Percentiles rank a stretch among this genome's conserved stretches.
phyloP scores from a whole-genome alignment of 345 rosid species.

The Eucalyptus cloeziana region DNA sequence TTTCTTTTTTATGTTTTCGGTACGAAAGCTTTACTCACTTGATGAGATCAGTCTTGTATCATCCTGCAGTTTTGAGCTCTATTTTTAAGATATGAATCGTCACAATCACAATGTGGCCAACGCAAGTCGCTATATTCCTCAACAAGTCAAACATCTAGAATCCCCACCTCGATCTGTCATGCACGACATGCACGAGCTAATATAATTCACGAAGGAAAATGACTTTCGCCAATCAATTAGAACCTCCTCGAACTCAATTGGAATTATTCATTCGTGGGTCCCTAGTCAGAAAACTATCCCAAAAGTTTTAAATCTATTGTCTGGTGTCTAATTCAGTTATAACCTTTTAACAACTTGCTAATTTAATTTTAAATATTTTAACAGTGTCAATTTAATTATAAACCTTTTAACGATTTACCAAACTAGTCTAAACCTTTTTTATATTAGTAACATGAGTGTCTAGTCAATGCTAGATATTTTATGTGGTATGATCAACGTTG shows the following conservation, averaged over 20 bases:
- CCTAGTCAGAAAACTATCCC: accelerated
- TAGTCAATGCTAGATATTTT: accelerated
- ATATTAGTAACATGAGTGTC: accelerated
- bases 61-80: neutral
- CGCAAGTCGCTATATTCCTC: neutral
- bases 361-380: too few relatives aligned
- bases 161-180: neutral
- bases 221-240: neutral
- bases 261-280: neutral
- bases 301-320: too few relatives aligned
- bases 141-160: neutral
- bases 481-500: accelerated
- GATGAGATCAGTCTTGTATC: neutral
- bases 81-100: neutral
- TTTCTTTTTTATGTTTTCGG: neutral
- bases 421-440: neutral
- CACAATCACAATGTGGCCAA: neutral
- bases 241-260: accelerated
- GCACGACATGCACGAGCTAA: neutral
- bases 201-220: neutral
- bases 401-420: too few relatives aligned
- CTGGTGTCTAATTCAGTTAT: accelerated
- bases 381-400: accelerated
- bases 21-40: neutral
- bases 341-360: too few relatives aligned